Evolutionary conservation across 1,139 yeast species (phyloP), one percentile per base, ranked within the genome.

Genomic region (Suhomyces panamericanus): DNA sequence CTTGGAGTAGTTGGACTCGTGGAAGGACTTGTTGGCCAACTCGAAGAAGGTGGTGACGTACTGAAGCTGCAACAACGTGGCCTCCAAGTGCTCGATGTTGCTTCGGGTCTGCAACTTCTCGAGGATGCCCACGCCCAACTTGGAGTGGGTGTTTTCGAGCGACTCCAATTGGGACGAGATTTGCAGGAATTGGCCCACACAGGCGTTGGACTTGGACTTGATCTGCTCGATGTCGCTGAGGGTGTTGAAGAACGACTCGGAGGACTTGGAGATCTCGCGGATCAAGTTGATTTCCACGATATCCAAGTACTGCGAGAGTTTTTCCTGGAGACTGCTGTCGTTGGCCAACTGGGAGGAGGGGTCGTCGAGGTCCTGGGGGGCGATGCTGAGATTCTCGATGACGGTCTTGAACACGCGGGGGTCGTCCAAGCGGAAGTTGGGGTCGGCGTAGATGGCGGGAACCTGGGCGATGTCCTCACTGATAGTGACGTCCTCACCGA

Each of bases 401-500:
- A 91, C 96, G 47, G 79, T 72, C 49, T 82, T 82, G 64, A 93
- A 93, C 1, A 85, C 76, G 47, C 96, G 73, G 4, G 97, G 97
- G 60, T 95, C 90, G 58, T 93, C 97, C 33, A 93, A 72, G 51
- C 89, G 76, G 64, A 93, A 93, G 41, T 83, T 78, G 6, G 78
- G 70, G 32, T 78, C 80, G 49, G 85, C 81, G 57, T 80, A 95
- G 2, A 88, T 80, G 4, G 67, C 64, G 0, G 99, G 98, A 3
- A 93, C 79, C 2, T 73, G 57, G 2, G 67, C 44, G 41, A 57
- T 49, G 16, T 55, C 56, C 9, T 54, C 57, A 9, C 41, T 50
- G 9, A n/a, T n/a, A n/a, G 49, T 52, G 7, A 47, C 49, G 6
- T 35, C 38, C 1, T 53, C 49, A 10, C 51, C 54, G 26, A 44